Evolutionary conservation across 441 rosid genomes (phyloP), one percentile per base, ranked within the genome.

Genomic region (Geranium incanum): DNA sequence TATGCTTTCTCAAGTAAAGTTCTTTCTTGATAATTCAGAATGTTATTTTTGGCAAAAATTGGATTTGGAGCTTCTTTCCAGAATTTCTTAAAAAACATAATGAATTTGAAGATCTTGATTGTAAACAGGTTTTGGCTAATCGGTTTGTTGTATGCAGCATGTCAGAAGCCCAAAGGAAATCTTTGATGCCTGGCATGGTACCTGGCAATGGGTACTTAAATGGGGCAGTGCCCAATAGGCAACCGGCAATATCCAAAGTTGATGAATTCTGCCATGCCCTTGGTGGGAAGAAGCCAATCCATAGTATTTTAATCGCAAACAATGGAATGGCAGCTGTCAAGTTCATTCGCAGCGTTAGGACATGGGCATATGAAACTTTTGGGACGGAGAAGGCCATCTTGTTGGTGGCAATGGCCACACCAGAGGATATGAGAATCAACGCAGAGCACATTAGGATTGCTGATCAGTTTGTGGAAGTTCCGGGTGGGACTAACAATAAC

Each of bases 241-340:
- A 83, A 74, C 84, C 93, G 15, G 93, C 90, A 18, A 77, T 85
- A 71, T 78, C 88, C 38, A 83, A 84, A 77, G 92, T 95, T 37
- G 91, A 93, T 74, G 90, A 87, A 66, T 95, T 95, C 77, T 93
- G 98, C 82, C 74, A 71, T 80, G 81, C 94, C 59, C 97, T 95
- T 66, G 89, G 93, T 72, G 99, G 99, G 75, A 80, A 89, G 70
- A 88, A 71, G 79, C 95, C 97, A 67, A 86, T 95, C 37, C 98
- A 89, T 69, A 95, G 97, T 80, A 90, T 95, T 80, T 83, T 95
- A 81, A 87, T 95, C 5, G 89, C 99, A 15, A 95, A 95, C 83
- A 95, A 95, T 85, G 99, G 98, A 81, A 95, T 93, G 99, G 99
- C 99, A 13, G 98, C 99, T 76, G 99, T 95, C 73, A 95, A 95